These are phyloP conservation scores for Plicaturopsis crispa DNA, from an alignment of 768 basidiomycete species.

Conservation along the genomic window DNA sequence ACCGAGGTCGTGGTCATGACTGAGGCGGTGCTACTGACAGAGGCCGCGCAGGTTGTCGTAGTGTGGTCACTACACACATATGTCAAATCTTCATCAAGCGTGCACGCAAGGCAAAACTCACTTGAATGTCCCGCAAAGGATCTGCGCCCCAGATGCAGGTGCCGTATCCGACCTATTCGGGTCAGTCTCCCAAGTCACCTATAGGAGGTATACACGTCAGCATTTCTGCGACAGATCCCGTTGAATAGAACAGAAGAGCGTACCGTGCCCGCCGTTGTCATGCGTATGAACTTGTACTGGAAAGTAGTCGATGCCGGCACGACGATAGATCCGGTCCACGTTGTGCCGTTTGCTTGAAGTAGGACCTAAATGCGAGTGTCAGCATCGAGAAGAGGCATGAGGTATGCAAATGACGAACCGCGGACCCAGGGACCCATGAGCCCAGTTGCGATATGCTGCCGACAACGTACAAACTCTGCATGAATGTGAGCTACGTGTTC, in stretches of 20 bases:
- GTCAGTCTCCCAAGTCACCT: background rate
- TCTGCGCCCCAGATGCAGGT: background rate
- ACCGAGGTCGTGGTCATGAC: too few relatives aligned
- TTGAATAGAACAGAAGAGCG: too few relatives aligned
- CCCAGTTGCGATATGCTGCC: background rate
- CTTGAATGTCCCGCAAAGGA: background rate
- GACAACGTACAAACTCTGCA: background rate
- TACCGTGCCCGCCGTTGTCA: background rate
- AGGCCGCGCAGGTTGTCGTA: too few relatives aligned
- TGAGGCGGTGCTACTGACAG: too few relatives aligned
- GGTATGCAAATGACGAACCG: too few relatives aligned
- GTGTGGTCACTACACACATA: too few relatives aligned
- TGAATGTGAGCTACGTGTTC: background rate
- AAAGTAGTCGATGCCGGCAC: background rate
- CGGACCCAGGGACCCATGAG: background rate
- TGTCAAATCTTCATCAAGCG: too few relatives aligned
- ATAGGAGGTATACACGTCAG: background rate
- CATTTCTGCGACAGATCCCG: background rate
- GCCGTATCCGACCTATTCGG: background rate
- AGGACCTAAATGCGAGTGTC: background rate
- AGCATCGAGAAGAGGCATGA: background rate
- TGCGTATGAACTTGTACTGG: background rate
- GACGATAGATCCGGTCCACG: background rate
- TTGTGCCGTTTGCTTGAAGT: background rate
- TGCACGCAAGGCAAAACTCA: too few relatives aligned